These are phyloP conservation scores for Selaginella tamariscina DNA, from an alignment of 75 land plant species.

Conservation along the genomic window DNA sequence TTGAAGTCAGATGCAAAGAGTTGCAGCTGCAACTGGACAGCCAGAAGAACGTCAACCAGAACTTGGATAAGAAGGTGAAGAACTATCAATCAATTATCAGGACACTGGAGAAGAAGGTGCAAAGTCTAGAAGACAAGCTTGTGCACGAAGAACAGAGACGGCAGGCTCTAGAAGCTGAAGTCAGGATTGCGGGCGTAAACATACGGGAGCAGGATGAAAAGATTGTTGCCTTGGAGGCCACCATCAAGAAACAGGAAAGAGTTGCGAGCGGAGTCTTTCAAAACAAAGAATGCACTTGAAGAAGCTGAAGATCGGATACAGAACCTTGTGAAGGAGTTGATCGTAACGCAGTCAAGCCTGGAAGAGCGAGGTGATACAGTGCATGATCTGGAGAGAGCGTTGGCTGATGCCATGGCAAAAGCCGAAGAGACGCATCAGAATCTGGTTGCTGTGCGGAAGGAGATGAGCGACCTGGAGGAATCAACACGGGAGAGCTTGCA, in stretches of 20 bases:
- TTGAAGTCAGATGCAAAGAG: not conserved
- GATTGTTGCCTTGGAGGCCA: not conserved
- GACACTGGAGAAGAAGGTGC: not conserved
- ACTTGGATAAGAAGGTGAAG: not conserved
- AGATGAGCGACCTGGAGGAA: not conserved
- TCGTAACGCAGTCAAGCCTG: not conserved
- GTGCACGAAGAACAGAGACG: not conserved
- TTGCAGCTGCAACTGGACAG: not conserved
- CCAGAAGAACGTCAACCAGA: not conserved
- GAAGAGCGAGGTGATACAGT: not conserved
- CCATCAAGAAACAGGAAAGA: not conserved
- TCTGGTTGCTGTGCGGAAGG: not conserved
- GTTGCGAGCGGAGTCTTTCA: not conserved
- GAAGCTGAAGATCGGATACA: not conserved
- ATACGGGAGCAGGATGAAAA: not conserved
- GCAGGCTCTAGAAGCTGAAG: not conserved
- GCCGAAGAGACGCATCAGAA: not conserved
- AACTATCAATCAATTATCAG: not conserved
- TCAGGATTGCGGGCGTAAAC: not conserved
- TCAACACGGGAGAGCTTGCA: not conserved
- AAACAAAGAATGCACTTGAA: not conserved
- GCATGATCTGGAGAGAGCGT: not conserved
- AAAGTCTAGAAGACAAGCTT: not conserved
- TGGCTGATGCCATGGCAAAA: not conserved
- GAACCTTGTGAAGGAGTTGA: not conserved